Conservation (phyloP, 1,139 yeast genomes). For the Pichia cactophila region DNA sequence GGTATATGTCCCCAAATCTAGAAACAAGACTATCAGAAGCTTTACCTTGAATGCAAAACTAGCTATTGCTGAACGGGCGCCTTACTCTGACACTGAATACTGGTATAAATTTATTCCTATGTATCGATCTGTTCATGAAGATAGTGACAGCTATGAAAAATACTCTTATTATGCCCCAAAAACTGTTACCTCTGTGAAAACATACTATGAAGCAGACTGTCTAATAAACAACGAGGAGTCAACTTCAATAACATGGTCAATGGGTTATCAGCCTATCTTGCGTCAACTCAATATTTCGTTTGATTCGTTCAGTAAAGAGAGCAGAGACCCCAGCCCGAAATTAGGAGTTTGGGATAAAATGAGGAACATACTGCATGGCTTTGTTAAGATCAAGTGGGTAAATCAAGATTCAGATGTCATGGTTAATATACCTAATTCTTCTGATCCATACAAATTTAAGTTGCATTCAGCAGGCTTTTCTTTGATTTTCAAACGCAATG, state of each 20-base stretch:
- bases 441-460: constrained; percentile 65
- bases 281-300: constrained; percentile 74
- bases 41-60: constrained; percentile 35
- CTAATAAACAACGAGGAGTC: constrained; percentile 50
- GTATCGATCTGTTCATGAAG: constrained; percentile 33
- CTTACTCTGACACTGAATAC: constrained; percentile 13
- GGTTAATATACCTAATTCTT: constrained; percentile 61
- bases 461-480: constrained; percentile 75
- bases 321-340: constrained; percentile 74
- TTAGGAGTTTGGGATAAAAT: constrained; percentile 78
- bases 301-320: constrained; percentile 78
- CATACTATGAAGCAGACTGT: constrained; percentile 55
- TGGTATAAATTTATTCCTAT: constrained; percentile 52
- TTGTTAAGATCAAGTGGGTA: constrained; percentile 38
- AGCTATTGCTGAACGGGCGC: constrained; percentile 44
- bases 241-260: constrained; percentile 78
- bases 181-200: constrained; percentile 69
- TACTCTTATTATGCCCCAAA: constrained; percentile 64
- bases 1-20: constrained; percentile 34
- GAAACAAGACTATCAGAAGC: constrained; percentile 25
- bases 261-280: constrained; percentile 68
- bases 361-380: constrained; percentile 54
- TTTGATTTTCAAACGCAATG: constrained; percentile 68
- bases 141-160: constrained; percentile 33
- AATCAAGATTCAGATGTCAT: constrained; percentile 46